Evolutionary conservation across 2,329 filamentous ascomycete species (phyloP).

Genomic region (Botrytis elliptica): DNA sequence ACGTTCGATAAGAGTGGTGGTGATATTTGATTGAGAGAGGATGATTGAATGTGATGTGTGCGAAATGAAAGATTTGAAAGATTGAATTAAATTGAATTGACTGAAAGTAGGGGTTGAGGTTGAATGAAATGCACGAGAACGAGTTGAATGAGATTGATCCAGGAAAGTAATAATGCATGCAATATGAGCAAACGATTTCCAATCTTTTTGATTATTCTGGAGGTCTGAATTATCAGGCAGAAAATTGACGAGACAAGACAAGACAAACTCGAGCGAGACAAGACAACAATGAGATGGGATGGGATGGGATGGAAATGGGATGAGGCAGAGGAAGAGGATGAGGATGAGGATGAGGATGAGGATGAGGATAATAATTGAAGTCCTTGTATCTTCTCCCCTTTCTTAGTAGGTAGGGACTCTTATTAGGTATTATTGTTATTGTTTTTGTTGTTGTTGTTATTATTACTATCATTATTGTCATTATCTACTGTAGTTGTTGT

Average conservation of each 20-base stretch:
- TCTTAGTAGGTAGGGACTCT: not conserved
- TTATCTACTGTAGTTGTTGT: no score
- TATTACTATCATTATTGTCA: not conserved
- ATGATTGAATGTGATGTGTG: not conserved
- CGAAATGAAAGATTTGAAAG: conserved; percentile 7
- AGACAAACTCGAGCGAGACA: no score
- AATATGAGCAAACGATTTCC: conserved; percentile 11
- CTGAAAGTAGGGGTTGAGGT: not conserved
- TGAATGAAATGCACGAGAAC: conserved; percentile 6
- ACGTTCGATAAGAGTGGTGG: conserved; percentile 1
- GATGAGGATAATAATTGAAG: not conserved
- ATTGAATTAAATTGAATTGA: conserved; percentile 1
- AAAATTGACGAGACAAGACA: not conserved
- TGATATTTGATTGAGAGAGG: not conserved
- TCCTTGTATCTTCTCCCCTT: not conserved
- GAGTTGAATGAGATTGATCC: not conserved
- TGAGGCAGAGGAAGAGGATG: no score
- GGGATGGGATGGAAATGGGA: not conserved
- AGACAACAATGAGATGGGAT: not conserved
- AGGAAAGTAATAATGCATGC: conserved; percentile 1
- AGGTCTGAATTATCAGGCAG: not conserved
- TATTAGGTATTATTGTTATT: not conserved
- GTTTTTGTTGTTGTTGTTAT: not conserved
- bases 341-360: not conserved
- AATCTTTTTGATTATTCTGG: not conserved